Base-by-base conservation (phyloP, 805 yeast species). In the Komagataella populi region DNA sequence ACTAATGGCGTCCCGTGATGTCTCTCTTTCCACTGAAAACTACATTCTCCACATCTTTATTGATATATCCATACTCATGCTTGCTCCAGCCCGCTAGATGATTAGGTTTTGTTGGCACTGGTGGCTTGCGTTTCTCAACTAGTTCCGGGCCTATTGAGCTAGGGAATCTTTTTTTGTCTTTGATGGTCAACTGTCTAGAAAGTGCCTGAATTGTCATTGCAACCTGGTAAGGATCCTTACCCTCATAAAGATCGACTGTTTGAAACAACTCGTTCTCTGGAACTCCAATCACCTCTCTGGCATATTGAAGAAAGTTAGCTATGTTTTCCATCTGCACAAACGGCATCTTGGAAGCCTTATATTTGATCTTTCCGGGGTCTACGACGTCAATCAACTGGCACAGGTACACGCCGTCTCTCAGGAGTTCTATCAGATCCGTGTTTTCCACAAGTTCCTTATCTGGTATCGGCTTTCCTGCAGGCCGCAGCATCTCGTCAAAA, bases 311-410 rank as follows among this genome's bases (percentile, higher is more conserved):
- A 59, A 87, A 87, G 55, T 78, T 77, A 49, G 87, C 79, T 39
- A 87, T 86, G 59, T 87, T 87, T 60, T 87, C 96, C 96, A 87
- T 87, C 65, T 70, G 73, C 14, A 81, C 76, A 62, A 87, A 87
- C 2, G 95, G 91, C 83, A 86, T 80, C 50, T 71, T 70, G 8
- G 87, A 78, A 49, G 71, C 71, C 61, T 83, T 86, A 62, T 64
- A 81, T 55, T 72, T 76, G 3, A 70, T 61, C 2, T 69, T 63
- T 8, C 55, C 51, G 0, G 69, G 65, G 5, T 71, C 70, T 16
- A 78, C 69, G 1, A 62, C 62, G 52, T 73, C 73, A 6, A 69
- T 66, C 23, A 81, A 56, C 54, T 65, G 63, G 55, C 84, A 78
- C n/a, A 81, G 62, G 0, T 72, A 64, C 0, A 70, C 68, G 2